These are phyloP conservation scores for Alternaria triticimaculans DNA, from an alignment of 2,329 filamentous ascomycete species.

Conservation along the genomic window DNA sequence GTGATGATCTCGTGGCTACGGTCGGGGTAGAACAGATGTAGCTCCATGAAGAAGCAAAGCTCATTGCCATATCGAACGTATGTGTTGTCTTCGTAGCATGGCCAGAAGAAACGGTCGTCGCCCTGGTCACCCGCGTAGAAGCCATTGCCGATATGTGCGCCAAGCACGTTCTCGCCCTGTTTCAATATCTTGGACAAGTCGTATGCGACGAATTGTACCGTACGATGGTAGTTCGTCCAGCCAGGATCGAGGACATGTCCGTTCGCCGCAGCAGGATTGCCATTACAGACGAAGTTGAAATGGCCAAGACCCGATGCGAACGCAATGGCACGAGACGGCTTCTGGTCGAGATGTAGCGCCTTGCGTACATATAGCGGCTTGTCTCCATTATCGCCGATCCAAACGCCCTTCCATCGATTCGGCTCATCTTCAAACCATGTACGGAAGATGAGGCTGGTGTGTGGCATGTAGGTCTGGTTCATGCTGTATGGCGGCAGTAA, in stretches of 20 bases:
- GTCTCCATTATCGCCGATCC: constrained; percentile 51
- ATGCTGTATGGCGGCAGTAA: constrained; percentile 52
- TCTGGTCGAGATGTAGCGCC: constrained; percentile 34
- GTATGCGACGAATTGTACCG: constrained; percentile 54
- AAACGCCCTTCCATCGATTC: constrained; percentile 52
- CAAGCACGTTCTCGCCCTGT: constrained; percentile 45
- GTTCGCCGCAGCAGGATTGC: constrained; percentile 43
- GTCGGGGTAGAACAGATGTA: constrained; percentile 50
- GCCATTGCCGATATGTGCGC: constrained; percentile 51
- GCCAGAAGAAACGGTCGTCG: constrained; percentile 52
- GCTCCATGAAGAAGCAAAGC: constrained; percentile 51
- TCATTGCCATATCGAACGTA: constrained; percentile 47
- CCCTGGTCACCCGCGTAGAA: constrained; percentile 56
- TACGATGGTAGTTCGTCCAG: constrained; percentile 52
- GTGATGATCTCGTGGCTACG: constrained; percentile 46
- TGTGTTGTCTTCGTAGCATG: constrained; percentile 53
- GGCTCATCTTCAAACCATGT: constrained; percentile 52
- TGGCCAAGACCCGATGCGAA: constrained; percentile 52
- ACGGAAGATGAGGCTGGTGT: constrained; percentile 52
- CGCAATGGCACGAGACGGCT: constrained; percentile 44
- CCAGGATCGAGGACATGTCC: constrained; percentile 39
- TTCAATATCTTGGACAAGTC: constrained; percentile 49
- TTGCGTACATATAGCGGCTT: constrained; percentile 52
- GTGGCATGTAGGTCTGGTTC: constrained; percentile 54
- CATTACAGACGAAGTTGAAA: constrained; percentile 50